Conservation (phyloP, 1,139 yeast genomes). For the Suhomyces terraborum region DNA sequence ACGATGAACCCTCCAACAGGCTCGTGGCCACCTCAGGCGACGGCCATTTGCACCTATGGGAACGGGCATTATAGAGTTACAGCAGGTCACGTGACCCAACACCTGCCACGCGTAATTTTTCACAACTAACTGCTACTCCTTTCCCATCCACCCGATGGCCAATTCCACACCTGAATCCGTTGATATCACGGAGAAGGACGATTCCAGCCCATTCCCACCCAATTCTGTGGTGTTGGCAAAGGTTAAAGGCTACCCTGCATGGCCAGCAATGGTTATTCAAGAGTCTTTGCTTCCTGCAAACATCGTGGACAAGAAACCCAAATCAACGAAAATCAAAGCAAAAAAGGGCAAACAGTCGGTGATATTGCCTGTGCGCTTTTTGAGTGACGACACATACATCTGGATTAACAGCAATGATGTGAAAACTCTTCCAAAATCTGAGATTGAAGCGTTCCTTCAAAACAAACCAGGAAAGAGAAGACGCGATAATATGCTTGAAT, state of each 20-base stretch:
- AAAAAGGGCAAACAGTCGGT: slow-evolving; percentile 23
- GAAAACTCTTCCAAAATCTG: slow-evolving; percentile 27
- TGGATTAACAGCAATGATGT: slow-evolving; percentile 57
- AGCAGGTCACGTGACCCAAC: neutral
- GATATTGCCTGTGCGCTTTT: slow-evolving; percentile 55
- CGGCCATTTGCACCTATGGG: slow-evolving; percentile 29
- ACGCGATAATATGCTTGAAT: slow-evolving; percentile 38
- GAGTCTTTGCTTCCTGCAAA: slow-evolving; percentile 55
- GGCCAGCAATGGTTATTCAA: slow-evolving; percentile 82
- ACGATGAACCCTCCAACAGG: slow-evolving; percentile 18
- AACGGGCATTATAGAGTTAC: slow-evolving; percentile 15
- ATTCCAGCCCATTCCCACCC: slow-evolving; percentile 9
- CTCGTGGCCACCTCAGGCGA: slow-evolving; percentile 24
- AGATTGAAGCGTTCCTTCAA: slow-evolving; percentile 33
- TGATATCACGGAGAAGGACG: slow-evolving; percentile 1
- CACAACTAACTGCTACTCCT: neutral
- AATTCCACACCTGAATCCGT: neutral
- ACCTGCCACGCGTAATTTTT: slow-evolving; percentile 1
- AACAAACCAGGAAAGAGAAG: slow-evolving; percentile 27
- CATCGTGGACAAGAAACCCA: slow-evolving; percentile 52
- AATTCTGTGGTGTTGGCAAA: slow-evolving; percentile 61
- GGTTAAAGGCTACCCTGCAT: slow-evolving; percentile 75
- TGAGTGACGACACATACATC: slow-evolving; percentile 66
- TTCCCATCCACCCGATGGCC: slow-evolving; percentile 1
- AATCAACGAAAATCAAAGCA: slow-evolving; percentile 28